phyloP scores from a whole-genome alignment of 352 stramenopile species.

The Phytophthora sp. region DNA sequence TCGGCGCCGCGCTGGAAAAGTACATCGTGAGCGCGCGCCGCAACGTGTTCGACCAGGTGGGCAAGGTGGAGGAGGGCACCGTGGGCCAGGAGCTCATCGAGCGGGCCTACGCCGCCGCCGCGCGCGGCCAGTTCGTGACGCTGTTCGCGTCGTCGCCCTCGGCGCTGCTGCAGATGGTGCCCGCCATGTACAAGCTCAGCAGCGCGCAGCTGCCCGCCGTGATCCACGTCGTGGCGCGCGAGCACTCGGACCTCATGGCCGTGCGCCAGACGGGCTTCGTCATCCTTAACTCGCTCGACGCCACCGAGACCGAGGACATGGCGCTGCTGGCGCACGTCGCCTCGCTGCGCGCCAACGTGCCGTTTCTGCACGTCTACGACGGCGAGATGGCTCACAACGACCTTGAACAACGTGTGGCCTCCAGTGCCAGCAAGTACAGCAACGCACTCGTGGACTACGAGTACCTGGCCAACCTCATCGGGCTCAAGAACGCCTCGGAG shows the following conservation, averaged over 20 bases:
- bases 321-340: constrained; percentile 90
- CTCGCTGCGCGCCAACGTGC: constrained; percentile 89
- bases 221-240: constrained; percentile 91
- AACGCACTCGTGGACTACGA: constrained; percentile 75
- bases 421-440: constrained; percentile 59
- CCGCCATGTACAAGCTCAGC: constrained; percentile 95
- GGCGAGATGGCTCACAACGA: constrained; percentile 91
- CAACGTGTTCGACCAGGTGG: constrained; percentile 85
- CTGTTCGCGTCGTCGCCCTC: constrained; percentile 89
- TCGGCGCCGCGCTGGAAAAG: constrained; percentile 64
- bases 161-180: constrained; percentile 91
- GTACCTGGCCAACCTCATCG: constrained; percentile 70
- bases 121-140: constrained; percentile 87
- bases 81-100: constrained; percentile 72
- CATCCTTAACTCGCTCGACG: constrained; percentile 89
- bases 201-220: constrained; percentile 84
- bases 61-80: constrained; percentile 53
- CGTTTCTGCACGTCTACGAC: constrained; percentile 95
- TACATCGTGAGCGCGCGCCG: constrained; percentile 74
- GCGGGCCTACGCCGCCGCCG: constrained; percentile 62
- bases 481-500: constrained; percentile 50
- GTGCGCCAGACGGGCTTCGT: constrained; percentile 90
- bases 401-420: constrained; percentile 56
- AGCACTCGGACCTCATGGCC: constrained; percentile 94
- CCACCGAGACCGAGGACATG: constrained; percentile 92